phyloP scores from a whole-genome alignment of 139 green algal genomes.

The Pseudopediastrum boryanum region DNA sequence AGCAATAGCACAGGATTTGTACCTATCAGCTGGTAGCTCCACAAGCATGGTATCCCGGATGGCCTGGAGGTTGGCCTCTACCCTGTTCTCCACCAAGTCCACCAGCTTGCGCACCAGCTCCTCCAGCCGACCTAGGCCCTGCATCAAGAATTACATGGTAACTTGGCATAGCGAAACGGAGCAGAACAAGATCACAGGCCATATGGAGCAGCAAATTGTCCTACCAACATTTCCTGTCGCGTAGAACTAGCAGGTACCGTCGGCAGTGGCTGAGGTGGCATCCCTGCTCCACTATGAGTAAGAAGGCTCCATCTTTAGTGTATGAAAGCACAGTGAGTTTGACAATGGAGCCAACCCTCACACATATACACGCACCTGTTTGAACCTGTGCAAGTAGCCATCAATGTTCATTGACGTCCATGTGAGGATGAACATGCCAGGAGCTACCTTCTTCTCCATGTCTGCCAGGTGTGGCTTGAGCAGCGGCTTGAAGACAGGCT shows the following conservation, averaged over 20 bases:
- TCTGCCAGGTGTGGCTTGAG: conserved; percentile 87
- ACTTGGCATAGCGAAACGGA: too few species aligned
- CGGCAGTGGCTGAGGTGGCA: too few species aligned
- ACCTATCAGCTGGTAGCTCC: conserved; percentile 79
- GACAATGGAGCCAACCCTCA: too few species aligned
- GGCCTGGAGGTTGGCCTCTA: conserved; percentile 82
- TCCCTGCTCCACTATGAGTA: too few species aligned
- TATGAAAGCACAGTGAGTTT: too few species aligned
- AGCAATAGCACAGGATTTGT: too few species aligned
- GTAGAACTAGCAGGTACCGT: too few species aligned
- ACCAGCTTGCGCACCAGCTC: conserved; percentile 88
- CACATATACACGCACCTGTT: conserved; percentile 64
- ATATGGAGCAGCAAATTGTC: too few species aligned
- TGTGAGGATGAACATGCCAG: conserved; percentile 80
- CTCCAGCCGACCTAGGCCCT: conserved; percentile 75
- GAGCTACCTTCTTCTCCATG: conserved; percentile 86
- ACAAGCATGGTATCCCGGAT: conserved; percentile 77
- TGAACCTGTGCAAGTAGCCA: conserved; percentile 87
- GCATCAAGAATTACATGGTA: too few species aligned
- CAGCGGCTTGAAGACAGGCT: conserved; percentile 74
- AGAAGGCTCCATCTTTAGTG: too few species aligned
- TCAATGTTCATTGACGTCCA: conserved; percentile 95
- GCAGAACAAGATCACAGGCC: too few species aligned
- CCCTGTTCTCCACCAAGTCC: conserved; percentile 84
- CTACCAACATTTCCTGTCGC: too few species aligned